These are phyloP conservation scores for Angophora floribunda DNA, from an alignment of 345 rosid genomes.

Conservation along the genomic window DNA sequence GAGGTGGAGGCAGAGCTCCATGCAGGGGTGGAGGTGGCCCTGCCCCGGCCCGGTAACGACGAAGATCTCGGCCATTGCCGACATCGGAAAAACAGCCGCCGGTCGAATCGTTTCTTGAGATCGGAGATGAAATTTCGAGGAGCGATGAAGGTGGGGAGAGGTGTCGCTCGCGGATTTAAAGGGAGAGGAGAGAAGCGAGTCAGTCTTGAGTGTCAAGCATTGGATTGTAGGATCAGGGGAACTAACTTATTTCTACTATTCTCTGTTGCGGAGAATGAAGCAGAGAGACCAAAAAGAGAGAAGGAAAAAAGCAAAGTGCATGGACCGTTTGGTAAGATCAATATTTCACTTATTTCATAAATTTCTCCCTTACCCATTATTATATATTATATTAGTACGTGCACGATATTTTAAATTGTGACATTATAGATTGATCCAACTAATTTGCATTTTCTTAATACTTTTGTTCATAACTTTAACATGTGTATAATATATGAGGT, in stretches of 20 bases:
- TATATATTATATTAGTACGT: too few relatives aligned
- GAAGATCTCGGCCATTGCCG: conserved; percentile 12
- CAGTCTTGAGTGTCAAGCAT: not conserved
- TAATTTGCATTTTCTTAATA: not conserved
- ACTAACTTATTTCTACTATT: not conserved
- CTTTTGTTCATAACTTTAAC: not conserved
- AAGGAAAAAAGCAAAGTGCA: not conserved
- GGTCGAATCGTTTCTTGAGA: not conserved
- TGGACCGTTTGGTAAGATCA: not conserved
- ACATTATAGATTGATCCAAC: not conserved
- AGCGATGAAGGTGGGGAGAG: not conserved
- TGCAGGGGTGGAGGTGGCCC: conserved; percentile 32
- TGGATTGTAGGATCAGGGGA: rapidly evolving
- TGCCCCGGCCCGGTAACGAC: conserved; percentile 26
- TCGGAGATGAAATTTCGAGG: not conserved
- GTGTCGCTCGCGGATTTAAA: not conserved
- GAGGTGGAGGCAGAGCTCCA: conserved; percentile 25
- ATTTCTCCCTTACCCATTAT: not conserved
- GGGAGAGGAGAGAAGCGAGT: not conserved
- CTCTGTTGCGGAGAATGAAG: not conserved
- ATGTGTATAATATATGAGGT: rapidly evolving
- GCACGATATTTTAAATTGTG: rapidly evolving
- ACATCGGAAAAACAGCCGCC: not conserved
- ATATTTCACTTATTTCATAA: not conserved
- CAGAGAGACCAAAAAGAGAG: not conserved